These are phyloP conservation scores for Chenopodium quinoa DNA, from an alignment of 148 eudicot species.

Conservation along the genomic window DNA sequence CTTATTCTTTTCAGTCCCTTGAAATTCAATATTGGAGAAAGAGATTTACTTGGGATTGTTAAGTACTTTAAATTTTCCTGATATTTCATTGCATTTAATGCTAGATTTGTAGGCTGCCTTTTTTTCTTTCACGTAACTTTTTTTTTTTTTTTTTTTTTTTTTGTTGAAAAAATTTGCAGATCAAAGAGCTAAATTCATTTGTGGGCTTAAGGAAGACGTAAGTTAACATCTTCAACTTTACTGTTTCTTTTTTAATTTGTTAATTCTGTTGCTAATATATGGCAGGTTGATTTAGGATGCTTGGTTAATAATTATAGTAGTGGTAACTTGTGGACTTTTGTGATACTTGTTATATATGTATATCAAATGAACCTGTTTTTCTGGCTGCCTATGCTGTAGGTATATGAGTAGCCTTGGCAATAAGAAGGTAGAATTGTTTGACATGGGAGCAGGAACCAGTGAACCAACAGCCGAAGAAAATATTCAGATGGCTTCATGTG, in stretches of 20 bases:
- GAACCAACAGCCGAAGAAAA: constrained; percentile 87
- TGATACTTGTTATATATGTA: neutral
- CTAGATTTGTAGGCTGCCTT: constrained; percentile 8
- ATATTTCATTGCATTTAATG: neutral
- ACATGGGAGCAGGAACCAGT: constrained; percentile 83
- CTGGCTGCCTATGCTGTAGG: constrained; percentile 36
- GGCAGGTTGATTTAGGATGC: neutral
- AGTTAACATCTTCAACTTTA: constrained; percentile 8
- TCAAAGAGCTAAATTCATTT: constrained; percentile 89
- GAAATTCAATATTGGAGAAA: neutral
- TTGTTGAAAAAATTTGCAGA: constrained; percentile 42
- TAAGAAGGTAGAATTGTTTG: constrained; percentile 93
- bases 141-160: constrained; percentile 8
- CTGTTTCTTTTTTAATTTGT: neutral
- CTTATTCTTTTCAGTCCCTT: neutral
- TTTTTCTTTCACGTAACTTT: constrained; percentile 11
- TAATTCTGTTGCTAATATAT: too few species aligned
- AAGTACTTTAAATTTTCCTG: neutral
- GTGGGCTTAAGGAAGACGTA: constrained; percentile 91
- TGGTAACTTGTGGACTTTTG: neutral
- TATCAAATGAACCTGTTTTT: neutral
- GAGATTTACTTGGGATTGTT: neutral
- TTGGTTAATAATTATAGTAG: neutral
- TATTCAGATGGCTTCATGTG: constrained; percentile 87
- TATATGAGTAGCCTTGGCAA: constrained; percentile 87